Percentiles rank a stretch among this genome's conserved stretches.
phyloP scores from a whole-genome alignment of 345 rosid genomes.

The Murraya paniculata region DNA sequence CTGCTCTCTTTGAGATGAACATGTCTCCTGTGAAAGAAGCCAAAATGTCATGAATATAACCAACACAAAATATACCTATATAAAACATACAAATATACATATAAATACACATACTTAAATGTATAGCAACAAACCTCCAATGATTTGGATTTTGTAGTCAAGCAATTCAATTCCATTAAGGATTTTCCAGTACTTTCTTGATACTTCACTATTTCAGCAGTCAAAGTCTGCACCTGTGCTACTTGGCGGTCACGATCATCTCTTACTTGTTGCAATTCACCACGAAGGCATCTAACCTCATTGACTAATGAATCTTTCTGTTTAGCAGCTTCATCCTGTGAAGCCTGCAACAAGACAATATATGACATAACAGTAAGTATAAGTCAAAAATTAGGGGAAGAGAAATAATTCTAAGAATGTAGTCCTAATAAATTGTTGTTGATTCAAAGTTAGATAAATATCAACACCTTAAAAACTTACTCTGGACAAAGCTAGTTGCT shows the following conservation, averaged over 20 bases:
- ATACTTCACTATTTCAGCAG: slow-evolving; percentile 51
- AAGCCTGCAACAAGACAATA: slow-evolving; percentile 39
- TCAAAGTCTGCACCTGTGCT: slow-evolving; percentile 50
- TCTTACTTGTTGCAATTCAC: slow-evolving; percentile 78
- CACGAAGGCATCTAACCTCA: slow-evolving; percentile 72
- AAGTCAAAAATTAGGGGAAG: not conserved
- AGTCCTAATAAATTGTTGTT: not conserved
- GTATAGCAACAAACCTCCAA: slow-evolving; percentile 60
- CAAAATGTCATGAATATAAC: slow-evolving; percentile 2
- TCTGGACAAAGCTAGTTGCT: slow-evolving; percentile 64
- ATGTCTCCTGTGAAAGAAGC: slow-evolving; percentile 56
- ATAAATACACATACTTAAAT: not conserved
- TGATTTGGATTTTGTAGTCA: slow-evolving; percentile 56
- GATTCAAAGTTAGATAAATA: not conserved
- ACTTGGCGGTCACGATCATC: slow-evolving; percentile 85
- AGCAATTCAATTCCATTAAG: slow-evolving; percentile 53
- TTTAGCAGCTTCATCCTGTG: slow-evolving; percentile 67
- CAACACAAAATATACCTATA: not conserved
- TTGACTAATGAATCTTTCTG: slow-evolving; percentile 56
- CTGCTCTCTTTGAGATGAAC: slow-evolving; percentile 74
- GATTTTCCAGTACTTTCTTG: slow-evolving; percentile 80
- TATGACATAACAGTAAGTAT: not conserved
- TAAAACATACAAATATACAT: not conserved
- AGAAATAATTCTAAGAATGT: not conserved
- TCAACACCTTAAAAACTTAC: slow-evolving; percentile 37